Base-by-base conservation (phyloP, 1,284 basidiomycete genomes). In the Ceratobasidium sp. region DNA sequence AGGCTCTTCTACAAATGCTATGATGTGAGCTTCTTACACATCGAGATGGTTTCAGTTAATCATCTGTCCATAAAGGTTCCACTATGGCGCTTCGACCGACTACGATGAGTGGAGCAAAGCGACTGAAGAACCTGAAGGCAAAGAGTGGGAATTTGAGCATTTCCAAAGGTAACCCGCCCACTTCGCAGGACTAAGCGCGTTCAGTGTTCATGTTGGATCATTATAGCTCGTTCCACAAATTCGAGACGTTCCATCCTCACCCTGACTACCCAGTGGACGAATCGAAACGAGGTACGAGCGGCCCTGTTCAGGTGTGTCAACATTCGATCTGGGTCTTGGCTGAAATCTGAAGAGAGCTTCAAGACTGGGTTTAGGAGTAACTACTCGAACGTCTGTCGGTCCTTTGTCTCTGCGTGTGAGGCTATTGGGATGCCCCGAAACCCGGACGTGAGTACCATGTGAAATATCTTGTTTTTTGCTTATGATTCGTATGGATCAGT, bases 1-100 rank as follows among this genome's bases (percentile, higher is more conserved):
- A 92, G 91, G 90, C 78, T 90, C 90, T 7, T 88, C 90, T 17
- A 88, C 91, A 70, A 93, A 93, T 79, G 92, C 91, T 0, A 87
- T 89, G 83, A 90, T 93, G 91, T 90, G 81, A 42, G 86, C 79
- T 48, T 12, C 2, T 48, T 17, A 48, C 17, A 48, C 17, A 48
- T 54, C 64, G 17, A 67, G 38, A 26, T 28, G 28, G 38, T 79
- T 78, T 52, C 81, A 40, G 69, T 73, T 42, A n/a, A 20, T 26
- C 46, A 28, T 26, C 38, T 61, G 15, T 26, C 23, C 33, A 15
- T 40, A 7, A 48, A 0, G 80, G 84, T n/a, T 86, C 89, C 54
- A 85, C 85, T 28, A 87, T 86, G 26, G 76, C 20, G 76, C 76
- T 40, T 33, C 76, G 13, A 89, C 91, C 77, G 88, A 85, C 26